Conservation (phyloP, 1,139 yeast genomes). For the Blastobotrys serpentis region DNA sequence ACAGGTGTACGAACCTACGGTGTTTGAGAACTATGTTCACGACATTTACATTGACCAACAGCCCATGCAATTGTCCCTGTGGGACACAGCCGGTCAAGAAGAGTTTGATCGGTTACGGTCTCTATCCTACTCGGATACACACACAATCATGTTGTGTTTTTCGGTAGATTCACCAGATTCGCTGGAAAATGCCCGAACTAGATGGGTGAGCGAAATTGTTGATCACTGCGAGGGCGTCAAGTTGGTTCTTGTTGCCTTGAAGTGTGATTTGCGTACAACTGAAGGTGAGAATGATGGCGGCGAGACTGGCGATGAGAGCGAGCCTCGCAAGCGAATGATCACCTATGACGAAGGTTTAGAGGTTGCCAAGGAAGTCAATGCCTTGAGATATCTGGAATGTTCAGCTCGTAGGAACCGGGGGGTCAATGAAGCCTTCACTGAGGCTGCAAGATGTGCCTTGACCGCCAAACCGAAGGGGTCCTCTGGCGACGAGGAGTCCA, state of each 20-base stretch:
- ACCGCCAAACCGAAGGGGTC: constrained; percentile 86
- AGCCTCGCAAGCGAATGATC: constrained; percentile 51
- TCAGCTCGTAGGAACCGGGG: constrained; percentile 93
- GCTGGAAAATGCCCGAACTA: constrained; percentile 86
- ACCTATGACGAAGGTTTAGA: constrained; percentile 74
- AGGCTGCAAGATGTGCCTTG: constrained; percentile 94
- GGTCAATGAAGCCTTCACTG: constrained; percentile 94
- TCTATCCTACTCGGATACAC: constrained; percentile 89
- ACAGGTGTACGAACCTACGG: constrained; percentile 97
- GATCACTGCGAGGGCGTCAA: constrained; percentile 98
- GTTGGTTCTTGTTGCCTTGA: constrained; percentile 86
- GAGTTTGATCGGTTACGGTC: constrained; percentile 93
- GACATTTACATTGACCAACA: constrained; percentile 95
- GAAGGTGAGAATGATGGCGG: constrained; percentile 40
- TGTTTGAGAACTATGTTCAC: constrained; percentile 95
- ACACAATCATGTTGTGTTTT: constrained; percentile 94
- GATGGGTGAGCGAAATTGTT: constrained; percentile 96
- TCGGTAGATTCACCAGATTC: constrained; percentile 94
- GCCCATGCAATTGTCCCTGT: constrained; percentile 84
- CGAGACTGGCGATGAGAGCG: constrained; percentile 31
- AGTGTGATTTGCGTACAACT: constrained; percentile 80
- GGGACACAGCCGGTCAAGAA: constrained; percentile 99
- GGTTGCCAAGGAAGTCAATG: constrained; percentile 71
- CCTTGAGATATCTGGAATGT: constrained; percentile 84
- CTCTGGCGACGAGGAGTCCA: constrained; percentile 43